phyloP scores from a whole-genome alignment of 495 filamentous ascomycete genomes.

The Penicillium bovifimosum region DNA sequence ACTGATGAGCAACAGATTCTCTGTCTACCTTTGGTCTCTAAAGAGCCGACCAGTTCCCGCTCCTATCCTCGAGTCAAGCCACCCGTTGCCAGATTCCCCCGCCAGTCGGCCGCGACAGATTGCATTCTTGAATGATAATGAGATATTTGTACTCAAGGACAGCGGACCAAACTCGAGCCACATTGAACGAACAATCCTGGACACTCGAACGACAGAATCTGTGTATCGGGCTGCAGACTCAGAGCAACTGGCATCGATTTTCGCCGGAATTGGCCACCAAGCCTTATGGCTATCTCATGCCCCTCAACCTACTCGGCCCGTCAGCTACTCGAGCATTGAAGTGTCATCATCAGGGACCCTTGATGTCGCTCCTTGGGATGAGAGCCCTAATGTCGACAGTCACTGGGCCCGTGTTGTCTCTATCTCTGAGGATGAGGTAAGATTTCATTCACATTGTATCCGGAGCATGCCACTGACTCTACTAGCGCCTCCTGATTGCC shows the following conservation, averaged over 20 bases:
- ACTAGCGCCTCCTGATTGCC: conserved; percentile 34
- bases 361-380: conserved; percentile 22
- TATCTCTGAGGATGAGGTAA: conserved; percentile 39
- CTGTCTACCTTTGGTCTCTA: conserved; percentile 59
- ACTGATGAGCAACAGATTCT: conserved; percentile 57
- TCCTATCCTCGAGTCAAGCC: conserved; percentile 43
- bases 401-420: conserved; percentile 37
- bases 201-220: conserved; percentile 30
- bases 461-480: conserved; percentile 13
- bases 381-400: conserved; percentile 35
- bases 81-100: conserved; percentile 35
- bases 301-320: conserved; percentile 18
- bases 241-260: conserved; percentile 39
- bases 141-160: conserved; percentile 40
- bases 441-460: neutral
- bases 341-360: conserved; percentile 14
- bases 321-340: conserved; percentile 30
- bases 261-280: conserved; percentile 32
- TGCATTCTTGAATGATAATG: conserved; percentile 39
- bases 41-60: conserved; percentile 42
- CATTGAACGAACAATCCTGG: conserved; percentile 37
- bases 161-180: conserved; percentile 26
- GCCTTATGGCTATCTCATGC: conserved; percentile 41
- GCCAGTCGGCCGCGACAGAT: conserved; percentile 38
- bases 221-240: conserved; percentile 29